Base-by-base conservation (phyloP, 345 rosid species). In the Eucalyptus rudis region DNA sequence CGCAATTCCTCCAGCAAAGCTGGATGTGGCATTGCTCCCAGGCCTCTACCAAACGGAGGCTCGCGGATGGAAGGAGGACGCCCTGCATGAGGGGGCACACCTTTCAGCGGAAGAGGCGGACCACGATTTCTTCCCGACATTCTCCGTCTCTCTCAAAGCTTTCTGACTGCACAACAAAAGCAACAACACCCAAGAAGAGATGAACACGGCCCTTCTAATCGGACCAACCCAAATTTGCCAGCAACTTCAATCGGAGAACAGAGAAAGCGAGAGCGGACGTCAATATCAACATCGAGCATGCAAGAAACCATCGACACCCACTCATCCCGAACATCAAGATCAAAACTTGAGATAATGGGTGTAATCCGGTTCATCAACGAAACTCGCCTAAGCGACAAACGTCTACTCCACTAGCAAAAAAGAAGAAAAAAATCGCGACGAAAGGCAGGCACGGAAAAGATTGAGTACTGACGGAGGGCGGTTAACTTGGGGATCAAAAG, bases 1-100 rank as follows among this genome's bases (percentile, higher is more conserved):
- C 96, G 93, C 88, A 90, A 79, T 87, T 96, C 98, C 62, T 95
- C 99, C 7, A 96, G 87, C 86, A 96, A 88, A 31, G 93, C 92
- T 2, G 93, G 95, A 87, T 92, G 95, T 11, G 94, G 93, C 91
- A 91, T 87, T 62, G 92, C 95, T 68, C 96, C 96, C 4, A 91
- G 90, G 76, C 95, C 95, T 91, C 98, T 91, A 50, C 91, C 93
- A 31, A 91, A 95, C 6, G 93, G 92, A 4, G 91, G 91, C 88
- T 97, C 98, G 8, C 92, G 95, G 49, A 92, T 87, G 8, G 91
- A 93, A 90, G 94, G 93, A 50, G 92, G 98, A 45, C 93, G 83
- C 68, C 94, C 96, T 12, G 79, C 85, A 92, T 90, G 94, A 59
- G 95, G 91, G 59, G 95, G 91, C 24, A 88, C 93, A 29, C 94